These are phyloP conservation scores for Dothiorella sarmentorum DNA, from an alignment of 2,329 filamentous ascomycete species.

Conservation along the genomic window DNA sequence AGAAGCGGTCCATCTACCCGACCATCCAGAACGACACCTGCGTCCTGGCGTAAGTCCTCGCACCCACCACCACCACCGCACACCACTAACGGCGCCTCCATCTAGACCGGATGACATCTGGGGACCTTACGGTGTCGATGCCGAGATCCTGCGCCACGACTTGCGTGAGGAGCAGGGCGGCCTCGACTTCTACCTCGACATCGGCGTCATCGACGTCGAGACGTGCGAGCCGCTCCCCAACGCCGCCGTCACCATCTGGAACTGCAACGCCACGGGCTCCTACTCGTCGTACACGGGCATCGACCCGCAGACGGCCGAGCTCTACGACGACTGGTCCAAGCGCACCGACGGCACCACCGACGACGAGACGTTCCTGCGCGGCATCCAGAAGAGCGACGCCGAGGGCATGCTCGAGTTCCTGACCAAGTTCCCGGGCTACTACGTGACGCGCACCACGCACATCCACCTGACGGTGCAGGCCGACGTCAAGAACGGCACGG, in stretches of 20 bases:
- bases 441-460: slow-evolving; percentile 42
- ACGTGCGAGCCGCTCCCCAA: slow-evolving; percentile 52
- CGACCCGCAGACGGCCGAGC: slow-evolving; percentile 23
- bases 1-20: slow-evolving; percentile 1
- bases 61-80: too few relatives aligned
- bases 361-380: slow-evolving; percentile 44
- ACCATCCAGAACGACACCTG: slow-evolving; percentile 29
- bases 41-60: slow-evolving; percentile 31
- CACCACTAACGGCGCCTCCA: too few relatives aligned
- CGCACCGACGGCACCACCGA: slow-evolving; percentile 31
- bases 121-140: slow-evolving; percentile 41
- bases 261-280: slow-evolving; percentile 38
- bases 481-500: slow-evolving; percentile 44
- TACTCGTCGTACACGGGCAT: slow-evolving; percentile 44
- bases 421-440: slow-evolving; percentile 48
- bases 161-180: slow-evolving; percentile 48
- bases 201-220: slow-evolving; percentile 53
- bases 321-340: neutral
- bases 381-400: slow-evolving; percentile 44
- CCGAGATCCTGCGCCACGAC: slow-evolving; percentile 50
- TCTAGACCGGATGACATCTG: too few relatives aligned
- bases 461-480: slow-evolving; percentile 36
- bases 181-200: slow-evolving; percentile 48
- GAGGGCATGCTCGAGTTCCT: slow-evolving; percentile 51
- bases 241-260: slow-evolving; percentile 42